Base-by-base conservation (phyloP, 805 yeast species). In the Clavispora carvajalis region DNA sequence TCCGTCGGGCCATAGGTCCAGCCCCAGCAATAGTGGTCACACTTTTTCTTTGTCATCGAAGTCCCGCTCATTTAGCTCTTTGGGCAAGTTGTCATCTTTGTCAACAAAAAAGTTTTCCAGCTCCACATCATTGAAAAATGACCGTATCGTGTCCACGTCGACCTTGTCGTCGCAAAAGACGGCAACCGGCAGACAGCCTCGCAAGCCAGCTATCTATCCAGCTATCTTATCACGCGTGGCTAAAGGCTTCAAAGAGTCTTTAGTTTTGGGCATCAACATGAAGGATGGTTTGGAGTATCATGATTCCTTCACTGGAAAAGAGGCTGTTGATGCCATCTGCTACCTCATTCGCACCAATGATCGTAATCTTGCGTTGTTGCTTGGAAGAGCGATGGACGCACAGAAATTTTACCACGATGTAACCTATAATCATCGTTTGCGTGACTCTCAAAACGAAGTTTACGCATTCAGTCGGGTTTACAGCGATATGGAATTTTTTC, bases 341-440 rank as follows among this genome's bases (percentile, higher is more conserved):
- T 73, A 82, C 41, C 85, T 93, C 39, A 82, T 91, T 37, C 73
- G 95, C 50, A 91, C 96, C 1, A 84, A 88, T 7, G 99, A 93
- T 60, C 73, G 99, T 44, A 90, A 89, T 52, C 65, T 93, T 53
- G 98, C 98, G 0, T 66, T 93, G 35, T 67, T 93, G 24, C 65
- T 93, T 37, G 99, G 98, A 22, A 73, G 99, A 48, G 82, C 97
- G 0, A 67, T 93, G 40, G 98, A 93, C 63, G 95, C 96, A 1
- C 98, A 93, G 54, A 86, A 86, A 59, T 78, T 88, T 41, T 89
- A 93, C 62, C 96, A 88, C 57, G 99, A 93, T 64, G 97, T 90
- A 19, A 85, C 96, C 0, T 91, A 91, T 62, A 95, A 89, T 53
- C 98, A 90, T 59, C 73, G 97, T 36, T 70, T 93, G 39, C 73